phyloP scores from a whole-genome alignment of 305 asterid species.

The Petunia hybrid region DNA sequence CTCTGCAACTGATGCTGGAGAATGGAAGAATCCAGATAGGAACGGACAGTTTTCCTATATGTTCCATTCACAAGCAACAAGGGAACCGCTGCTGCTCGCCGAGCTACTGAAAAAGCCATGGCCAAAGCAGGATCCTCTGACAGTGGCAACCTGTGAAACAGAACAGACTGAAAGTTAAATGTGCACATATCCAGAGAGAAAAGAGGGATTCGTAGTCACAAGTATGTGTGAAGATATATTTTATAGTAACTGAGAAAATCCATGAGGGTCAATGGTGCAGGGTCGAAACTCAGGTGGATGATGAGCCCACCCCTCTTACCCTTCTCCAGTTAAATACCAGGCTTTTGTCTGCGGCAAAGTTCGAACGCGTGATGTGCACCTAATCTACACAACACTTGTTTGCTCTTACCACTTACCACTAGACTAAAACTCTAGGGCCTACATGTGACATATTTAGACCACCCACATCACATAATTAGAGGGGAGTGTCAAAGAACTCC shows the following conservation, averaged over 20 bases:
- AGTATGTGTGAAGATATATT: neutral
- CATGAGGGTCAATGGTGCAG: too few species aligned
- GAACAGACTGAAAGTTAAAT: conserved; percentile 36
- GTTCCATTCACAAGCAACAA: conserved; percentile 95
- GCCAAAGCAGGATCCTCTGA: conserved; percentile 98
- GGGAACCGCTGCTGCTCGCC: conserved; percentile 98
- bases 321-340: too few species aligned
- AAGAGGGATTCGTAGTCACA: neutral
- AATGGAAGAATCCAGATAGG: conserved; percentile 94
- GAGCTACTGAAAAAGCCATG: conserved; percentile 96
- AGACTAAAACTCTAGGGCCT: too few species aligned
- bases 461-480: too few species aligned
- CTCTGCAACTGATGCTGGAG: conserved; percentile 97
- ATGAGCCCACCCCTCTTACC: too few species aligned
- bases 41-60: conserved; percentile 85
- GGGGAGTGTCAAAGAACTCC: too few species aligned
- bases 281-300: too few species aligned
- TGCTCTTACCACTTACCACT: too few species aligned
- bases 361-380: too few species aligned
- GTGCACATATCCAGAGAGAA: conserved; percentile 34
- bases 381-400: too few species aligned
- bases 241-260: neutral
- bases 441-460: too few species aligned
- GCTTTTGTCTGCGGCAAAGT: too few species aligned
- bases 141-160: conserved; percentile 71